Conservation (phyloP, 805 yeast species). For the Cyberlindnera euphorbiiphila region DNA sequence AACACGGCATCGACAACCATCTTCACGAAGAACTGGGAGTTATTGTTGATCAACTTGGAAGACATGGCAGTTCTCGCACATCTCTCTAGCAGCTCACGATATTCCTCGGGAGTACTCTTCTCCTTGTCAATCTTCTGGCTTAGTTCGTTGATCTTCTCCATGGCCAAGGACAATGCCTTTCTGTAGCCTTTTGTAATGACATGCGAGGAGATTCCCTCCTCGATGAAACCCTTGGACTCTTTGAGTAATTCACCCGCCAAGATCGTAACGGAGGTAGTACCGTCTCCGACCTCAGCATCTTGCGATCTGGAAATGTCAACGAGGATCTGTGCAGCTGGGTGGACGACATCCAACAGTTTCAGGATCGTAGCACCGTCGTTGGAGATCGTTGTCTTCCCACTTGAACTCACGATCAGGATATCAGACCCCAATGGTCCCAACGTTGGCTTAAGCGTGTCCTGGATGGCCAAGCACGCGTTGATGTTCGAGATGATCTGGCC, state of each 20-base stretch:
- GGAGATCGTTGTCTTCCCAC: constrained; percentile 89
- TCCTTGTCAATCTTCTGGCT: constrained; percentile 63
- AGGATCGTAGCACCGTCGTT: constrained; percentile 98
- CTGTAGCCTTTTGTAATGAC: constrained; percentile 84
- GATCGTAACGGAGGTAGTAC: constrained; percentile 93
- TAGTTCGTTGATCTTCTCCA: constrained; percentile 65
- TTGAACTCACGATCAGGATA: constrained; percentile 77
- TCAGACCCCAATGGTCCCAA: constrained; percentile 98
- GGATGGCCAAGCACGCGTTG: constrained; percentile 95
- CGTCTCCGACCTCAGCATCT: constrained; percentile 98
- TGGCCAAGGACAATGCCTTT: constrained; percentile 75
- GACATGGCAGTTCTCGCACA: constrained; percentile 98
- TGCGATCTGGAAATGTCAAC: constrained; percentile 95
- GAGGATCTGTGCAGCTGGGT: constrained; percentile 95
- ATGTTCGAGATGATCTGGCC: constrained; percentile 95
- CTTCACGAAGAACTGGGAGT: constrained; percentile 84
- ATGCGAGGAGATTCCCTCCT: constrained; percentile 93
- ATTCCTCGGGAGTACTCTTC: constrained; percentile 43
- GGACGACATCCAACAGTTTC: constrained; percentile 88
- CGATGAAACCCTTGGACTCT: constrained; percentile 86
- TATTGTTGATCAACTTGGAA: constrained; percentile 84
- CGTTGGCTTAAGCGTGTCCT: constrained; percentile 91
- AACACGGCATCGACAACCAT: constrained; percentile 97
- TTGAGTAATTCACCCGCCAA: constrained; percentile 92
- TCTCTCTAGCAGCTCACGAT: constrained; percentile 75